phyloP scores from a whole-genome alignment of 83 land plant genomes.

The Isoetes engelmannii region DNA sequence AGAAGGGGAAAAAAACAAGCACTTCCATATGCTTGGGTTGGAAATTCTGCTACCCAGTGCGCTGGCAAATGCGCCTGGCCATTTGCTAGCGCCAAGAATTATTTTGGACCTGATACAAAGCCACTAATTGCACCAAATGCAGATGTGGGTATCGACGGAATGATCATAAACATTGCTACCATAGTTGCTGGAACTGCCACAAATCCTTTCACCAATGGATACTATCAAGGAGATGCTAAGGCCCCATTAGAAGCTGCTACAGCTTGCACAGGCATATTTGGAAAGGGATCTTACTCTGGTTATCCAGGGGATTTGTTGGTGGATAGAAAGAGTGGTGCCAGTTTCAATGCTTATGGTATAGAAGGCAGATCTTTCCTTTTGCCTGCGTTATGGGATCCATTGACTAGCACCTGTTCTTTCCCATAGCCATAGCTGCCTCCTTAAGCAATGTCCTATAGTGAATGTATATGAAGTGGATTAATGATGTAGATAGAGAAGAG shows the following conservation, averaged over 20 bases:
- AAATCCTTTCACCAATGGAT: slow-evolving; percentile 18
- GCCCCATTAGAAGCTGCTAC: slow-evolving; percentile 15
- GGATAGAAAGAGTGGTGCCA: background rate
- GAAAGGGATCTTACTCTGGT: slow-evolving; percentile 16
- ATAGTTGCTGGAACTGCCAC: slow-evolving; percentile 21
- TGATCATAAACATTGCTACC: slow-evolving; percentile 16
- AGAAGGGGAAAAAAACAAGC: no score
- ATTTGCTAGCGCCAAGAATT: no score
- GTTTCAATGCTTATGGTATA: slow-evolving; percentile 21
- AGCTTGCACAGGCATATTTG: slow-evolving; percentile 13
- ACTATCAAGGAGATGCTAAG: slow-evolving; percentile 19
- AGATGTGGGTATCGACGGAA: no score
- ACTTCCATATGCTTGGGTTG: slow-evolving; percentile 14
- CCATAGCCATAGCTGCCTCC: no score
- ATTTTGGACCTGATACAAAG: no score
- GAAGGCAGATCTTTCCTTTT: slow-evolving; percentile 6
- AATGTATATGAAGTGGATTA: no score
- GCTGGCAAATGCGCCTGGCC: slow-evolving; percentile 16
- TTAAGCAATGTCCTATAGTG: no score
- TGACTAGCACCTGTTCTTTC: background rate
- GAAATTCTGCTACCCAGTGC: slow-evolving; percentile 10
- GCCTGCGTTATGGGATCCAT: slow-evolving; percentile 23
- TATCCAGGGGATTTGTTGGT: slow-evolving; percentile 16
- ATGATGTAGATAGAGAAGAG: no score
- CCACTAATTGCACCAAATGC: no score